Conservation (phyloP, 83 land plant species). For the Picea abies region DNA sequence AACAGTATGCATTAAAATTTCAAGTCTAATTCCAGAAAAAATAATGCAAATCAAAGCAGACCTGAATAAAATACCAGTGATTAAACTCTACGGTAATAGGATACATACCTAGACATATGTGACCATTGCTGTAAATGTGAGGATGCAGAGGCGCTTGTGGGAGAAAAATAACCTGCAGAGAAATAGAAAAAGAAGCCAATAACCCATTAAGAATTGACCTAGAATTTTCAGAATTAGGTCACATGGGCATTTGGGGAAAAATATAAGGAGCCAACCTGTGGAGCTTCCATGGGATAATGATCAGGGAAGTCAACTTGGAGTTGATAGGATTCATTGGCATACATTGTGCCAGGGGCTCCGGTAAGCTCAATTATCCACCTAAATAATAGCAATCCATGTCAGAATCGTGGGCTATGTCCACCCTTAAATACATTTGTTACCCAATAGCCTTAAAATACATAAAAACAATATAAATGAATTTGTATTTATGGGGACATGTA, state of each 20-base stretch:
- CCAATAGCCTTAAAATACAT: background rate
- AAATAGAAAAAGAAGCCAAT: background rate
- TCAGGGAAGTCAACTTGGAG: slow-evolving; percentile 54
- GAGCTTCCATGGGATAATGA: slow-evolving; percentile 61
- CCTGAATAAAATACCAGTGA: background rate
- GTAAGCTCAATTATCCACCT: slow-evolving; percentile 56
- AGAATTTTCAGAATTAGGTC: background rate
- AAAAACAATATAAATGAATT: background rate
- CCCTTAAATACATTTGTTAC: too few species aligned
- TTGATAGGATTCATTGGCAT: slow-evolving; percentile 46
- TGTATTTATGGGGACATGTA: background rate
- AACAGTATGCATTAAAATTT: background rate
- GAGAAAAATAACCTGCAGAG: slow-evolving; percentile 48
- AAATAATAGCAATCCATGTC: background rate
- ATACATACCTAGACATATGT: slow-evolving; percentile 51
- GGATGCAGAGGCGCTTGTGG: slow-evolving; percentile 55
- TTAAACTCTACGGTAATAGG: background rate
- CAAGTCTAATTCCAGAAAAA: background rate
- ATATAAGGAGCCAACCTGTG: slow-evolving; percentile 33
- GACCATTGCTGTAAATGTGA: slow-evolving; percentile 65
- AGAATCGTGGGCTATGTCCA: background rate
- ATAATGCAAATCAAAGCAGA: background rate
- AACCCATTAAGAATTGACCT: background rate
- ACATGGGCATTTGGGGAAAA: background rate
- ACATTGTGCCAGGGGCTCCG: slow-evolving; percentile 54